Base-by-base conservation (phyloP, 2,329 filamentous ascomycete genomes). In the Claviceps digitariae region DNA sequence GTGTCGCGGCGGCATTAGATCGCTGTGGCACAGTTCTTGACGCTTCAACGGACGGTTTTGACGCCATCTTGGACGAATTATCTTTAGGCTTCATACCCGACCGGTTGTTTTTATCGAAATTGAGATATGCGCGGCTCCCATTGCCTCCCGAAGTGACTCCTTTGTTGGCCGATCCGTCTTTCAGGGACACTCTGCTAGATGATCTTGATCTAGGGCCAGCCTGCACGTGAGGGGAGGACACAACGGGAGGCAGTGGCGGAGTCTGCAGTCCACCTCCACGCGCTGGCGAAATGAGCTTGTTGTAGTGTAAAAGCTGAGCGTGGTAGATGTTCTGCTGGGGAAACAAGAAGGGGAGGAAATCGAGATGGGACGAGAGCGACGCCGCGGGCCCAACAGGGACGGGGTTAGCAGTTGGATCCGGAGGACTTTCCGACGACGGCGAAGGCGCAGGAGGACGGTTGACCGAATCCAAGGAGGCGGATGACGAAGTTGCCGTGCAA, bases 261-360 rank as follows among this genome's bases (percentile, higher is more conserved):
- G 76, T 72, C 62, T 81, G 78, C 55, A 82, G 67, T 61, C 78
- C 76, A 60, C 76, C 76, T 66, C 68, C 74, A 62, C 78, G 71
- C 54, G 76, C 71, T 49, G 78, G 75, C 52, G 79, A 78, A 59
- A 84, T 75, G 63, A 84, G 78, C 63, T 77, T 78, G 66, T 83
- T 84, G 72, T 84, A 84, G 60, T 82, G 75, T 51, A 79, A 73
- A 53, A 84, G 75, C 66, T 82, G 79, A 52, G 77, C 78, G 62
- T 83, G 77, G 66, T 81, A 80, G 57, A 78, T 69, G 44, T 74
- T 78, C 58, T 82, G 78, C 57, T 81, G 79, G 17, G 78, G 78
- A 54, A 81, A 71, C 60, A 81, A 69, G 57, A 80, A 73, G 38
- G 79, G 79, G 29, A 79, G 69, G 55, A 80, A 70, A 57, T 81